phyloP scores from a whole-genome alignment of 176 grass and related monocot genomes.

The Ampelocalamus luodianensis region DNA sequence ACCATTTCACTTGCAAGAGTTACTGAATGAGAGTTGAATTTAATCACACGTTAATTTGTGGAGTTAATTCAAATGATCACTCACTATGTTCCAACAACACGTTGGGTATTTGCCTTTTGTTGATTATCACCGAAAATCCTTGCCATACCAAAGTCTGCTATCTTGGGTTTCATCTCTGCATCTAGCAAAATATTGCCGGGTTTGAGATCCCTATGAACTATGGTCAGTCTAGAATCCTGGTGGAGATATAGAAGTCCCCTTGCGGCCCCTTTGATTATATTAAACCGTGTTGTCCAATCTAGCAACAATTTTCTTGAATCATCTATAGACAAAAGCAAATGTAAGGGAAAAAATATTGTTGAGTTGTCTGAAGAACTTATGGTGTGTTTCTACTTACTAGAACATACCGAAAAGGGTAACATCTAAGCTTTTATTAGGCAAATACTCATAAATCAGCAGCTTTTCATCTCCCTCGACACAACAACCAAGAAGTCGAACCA shows the following conservation, averaged over 20 bases:
- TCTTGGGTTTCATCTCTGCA: conserved; percentile 49
- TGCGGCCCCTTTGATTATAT: conserved; percentile 50
- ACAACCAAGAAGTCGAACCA: conserved; percentile 42
- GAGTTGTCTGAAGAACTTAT: not conserved
- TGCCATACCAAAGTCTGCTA: conserved; percentile 60
- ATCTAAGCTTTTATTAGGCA: conserved; percentile 36
- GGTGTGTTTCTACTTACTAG: not conserved
- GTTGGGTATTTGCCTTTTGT: conserved; percentile 36
- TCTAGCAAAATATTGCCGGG: conserved; percentile 51
- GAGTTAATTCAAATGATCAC: not conserved
- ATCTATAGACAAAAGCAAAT: too few species aligned
- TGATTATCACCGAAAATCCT: conserved; percentile 46
- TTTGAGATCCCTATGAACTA: conserved; percentile 31
- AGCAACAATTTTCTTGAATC: not conserved
- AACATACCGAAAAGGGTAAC: conserved; percentile 33
- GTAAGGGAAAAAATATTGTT: too few species aligned
- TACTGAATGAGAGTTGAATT: not conserved
- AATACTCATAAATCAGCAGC: conserved; percentile 38
- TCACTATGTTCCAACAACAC: conserved; percentile 55
- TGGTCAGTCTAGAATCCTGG: conserved; percentile 46
- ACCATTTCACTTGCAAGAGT: not conserved
- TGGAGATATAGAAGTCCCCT: conserved; percentile 61
- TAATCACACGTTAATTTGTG: not conserved
- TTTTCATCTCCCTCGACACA: conserved; percentile 38
- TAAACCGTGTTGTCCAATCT: conserved; percentile 45